These are phyloP conservation scores for Fusarium verrucosum DNA, from an alignment of 2,329 filamentous ascomycete genomes.

Conservation along the genomic window DNA sequence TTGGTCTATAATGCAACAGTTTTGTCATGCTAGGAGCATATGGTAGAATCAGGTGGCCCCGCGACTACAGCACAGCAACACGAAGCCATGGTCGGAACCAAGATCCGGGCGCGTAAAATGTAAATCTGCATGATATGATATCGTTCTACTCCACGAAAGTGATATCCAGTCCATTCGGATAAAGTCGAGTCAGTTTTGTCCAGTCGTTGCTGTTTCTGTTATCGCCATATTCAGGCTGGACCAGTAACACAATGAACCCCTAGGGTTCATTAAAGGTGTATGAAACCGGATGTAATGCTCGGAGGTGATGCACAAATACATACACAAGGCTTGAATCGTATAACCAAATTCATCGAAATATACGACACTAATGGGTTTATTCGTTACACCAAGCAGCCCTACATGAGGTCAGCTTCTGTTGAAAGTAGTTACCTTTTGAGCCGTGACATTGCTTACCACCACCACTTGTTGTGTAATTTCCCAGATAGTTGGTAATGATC, in stretches of 20 bases:
- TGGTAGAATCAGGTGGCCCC: too few species aligned
- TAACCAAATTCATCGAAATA: not conserved
- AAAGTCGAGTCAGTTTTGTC: not conserved
- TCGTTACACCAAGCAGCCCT: not conserved
- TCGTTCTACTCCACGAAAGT: not conserved
- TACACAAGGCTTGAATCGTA: too few species aligned
- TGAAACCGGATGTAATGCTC: not conserved
- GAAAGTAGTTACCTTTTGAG: not conserved
- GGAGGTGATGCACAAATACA: too few species aligned
- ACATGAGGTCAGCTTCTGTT: slow-evolving; percentile 1
- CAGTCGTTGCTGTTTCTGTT: too few species aligned
- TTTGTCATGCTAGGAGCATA: too few species aligned
- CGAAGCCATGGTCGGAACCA: not conserved
- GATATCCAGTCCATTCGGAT: not conserved
- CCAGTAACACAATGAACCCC: not conserved
- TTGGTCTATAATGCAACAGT: too few species aligned
- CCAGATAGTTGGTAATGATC: not conserved
- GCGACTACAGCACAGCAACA: not conserved
- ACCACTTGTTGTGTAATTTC: not conserved
- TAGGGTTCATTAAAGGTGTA: too few species aligned
- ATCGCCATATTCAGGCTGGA: not conserved
- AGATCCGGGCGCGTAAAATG: not conserved
- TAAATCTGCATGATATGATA: not conserved
- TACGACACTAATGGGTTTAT: not conserved
- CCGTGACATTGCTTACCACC: not conserved